A percentile compares a stretch with the other conserved stretches of the same genome.
phyloP scores from a whole-genome alignment of 257 asterid species.

The Solanum lycopersicoides region DNA sequence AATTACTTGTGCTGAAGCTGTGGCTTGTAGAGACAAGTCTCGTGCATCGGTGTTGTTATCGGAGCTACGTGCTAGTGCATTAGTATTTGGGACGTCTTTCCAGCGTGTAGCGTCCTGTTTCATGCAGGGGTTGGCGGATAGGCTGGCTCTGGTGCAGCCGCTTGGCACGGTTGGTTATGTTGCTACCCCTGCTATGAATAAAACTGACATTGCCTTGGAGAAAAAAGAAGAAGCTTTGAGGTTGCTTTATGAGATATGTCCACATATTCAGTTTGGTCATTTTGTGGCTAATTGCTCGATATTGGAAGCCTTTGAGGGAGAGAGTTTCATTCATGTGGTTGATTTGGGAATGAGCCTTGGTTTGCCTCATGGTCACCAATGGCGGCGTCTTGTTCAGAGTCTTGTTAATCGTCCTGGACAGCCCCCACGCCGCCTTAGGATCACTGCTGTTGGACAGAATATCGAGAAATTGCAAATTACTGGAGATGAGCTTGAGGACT shows the following conservation, averaged over 20 bases:
- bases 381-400: constrained; percentile 48
- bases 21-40: constrained; percentile 63
- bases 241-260: constrained; percentile 55
- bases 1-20: constrained; percentile 77
- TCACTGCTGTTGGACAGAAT: constrained; percentile 54
- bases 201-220: constrained; percentile 30
- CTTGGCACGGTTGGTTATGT: constrained; percentile 51
- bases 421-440: constrained; percentile 27
- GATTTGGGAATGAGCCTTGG: constrained; percentile 78
- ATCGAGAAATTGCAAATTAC: constrained; percentile 19
- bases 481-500: constrained; percentile 50
- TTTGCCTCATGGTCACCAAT: constrained; percentile 58
- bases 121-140: constrained; percentile 58
- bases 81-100: constrained; percentile 74
- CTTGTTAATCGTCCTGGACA: constrained; percentile 31
- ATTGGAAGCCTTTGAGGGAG: constrained; percentile 94
- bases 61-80: constrained; percentile 53
- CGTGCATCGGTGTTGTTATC: constrained; percentile 52
- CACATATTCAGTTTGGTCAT: constrained; percentile 64
- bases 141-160: constrained; percentile 60
- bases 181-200: constrained; percentile 25
- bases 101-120: constrained; percentile 84
- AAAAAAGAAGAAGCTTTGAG: constrained; percentile 50
- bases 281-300: constrained; percentile 53
- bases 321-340: constrained; percentile 70